phyloP scores from a whole-genome alignment of 1,284 basidiomycete species.

The Trichosporon inkin region DNA sequence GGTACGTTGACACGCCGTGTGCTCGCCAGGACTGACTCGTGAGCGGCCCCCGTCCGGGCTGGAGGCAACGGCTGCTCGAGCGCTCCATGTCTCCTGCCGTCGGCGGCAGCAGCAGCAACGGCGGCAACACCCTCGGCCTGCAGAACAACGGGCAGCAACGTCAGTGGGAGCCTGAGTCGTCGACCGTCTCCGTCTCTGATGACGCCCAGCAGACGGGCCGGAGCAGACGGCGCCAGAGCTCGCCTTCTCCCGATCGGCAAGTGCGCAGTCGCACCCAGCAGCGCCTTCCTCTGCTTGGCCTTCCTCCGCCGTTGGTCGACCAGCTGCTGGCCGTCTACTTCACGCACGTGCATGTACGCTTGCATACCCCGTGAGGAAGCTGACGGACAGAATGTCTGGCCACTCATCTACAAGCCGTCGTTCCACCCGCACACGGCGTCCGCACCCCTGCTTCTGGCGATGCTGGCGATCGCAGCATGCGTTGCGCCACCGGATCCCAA shows the following conservation, averaged over 20 bases:
- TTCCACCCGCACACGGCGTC: slow-evolving; percentile 39
- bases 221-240: background rate
- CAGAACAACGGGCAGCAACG: background rate
- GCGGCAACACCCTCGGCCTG: background rate
- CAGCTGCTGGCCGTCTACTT: slow-evolving; percentile 40
- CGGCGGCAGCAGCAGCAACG: background rate
- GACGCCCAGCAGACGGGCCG: background rate
- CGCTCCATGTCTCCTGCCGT: background rate
- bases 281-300: slow-evolving; percentile 24
- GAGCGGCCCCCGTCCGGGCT: slow-evolving; percentile 8
- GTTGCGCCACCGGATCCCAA: slow-evolving; percentile 26
- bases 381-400: slow-evolving; percentile 43
- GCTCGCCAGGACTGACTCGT: background rate
- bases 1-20: slow-evolving; percentile 18
- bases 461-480: slow-evolving; percentile 43
- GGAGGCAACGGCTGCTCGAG: background rate
- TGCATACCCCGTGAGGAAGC: too few relatives aligned
- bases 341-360: slow-evolving; percentile 37
- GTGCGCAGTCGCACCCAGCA: background rate
- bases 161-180: background rate
- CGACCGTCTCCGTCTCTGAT: background rate
- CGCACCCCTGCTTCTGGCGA: slow-evolving; percentile 36
- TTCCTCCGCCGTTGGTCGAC: slow-evolving; percentile 29
- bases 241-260: background rate
- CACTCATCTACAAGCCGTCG: slow-evolving; percentile 44